A percentile compares a stretch with the other conserved stretches of the same genome.
Evolutionary conservation across 805 yeast genomes (phyloP).

Genomic region (Pichia californica): DNA sequence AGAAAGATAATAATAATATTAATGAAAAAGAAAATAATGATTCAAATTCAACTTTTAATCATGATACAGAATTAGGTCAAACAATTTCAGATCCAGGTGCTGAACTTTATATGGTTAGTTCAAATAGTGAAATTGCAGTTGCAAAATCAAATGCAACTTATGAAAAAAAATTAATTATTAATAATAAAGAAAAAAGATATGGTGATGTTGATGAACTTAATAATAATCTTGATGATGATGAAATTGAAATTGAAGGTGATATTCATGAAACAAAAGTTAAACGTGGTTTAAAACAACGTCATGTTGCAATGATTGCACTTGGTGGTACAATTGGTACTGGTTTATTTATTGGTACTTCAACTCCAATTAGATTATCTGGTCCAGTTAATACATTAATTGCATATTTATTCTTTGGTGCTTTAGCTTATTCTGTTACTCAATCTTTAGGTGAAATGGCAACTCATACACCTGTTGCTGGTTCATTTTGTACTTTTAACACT

Average conservation of each 20-base stretch:
- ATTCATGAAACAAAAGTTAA: conserved; percentile 24
- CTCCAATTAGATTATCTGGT: conserved; percentile 52
- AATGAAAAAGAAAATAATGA: not conserved
- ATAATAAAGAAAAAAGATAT: not conserved
- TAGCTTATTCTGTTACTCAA: conserved; percentile 63
- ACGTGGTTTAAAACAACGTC: conserved; percentile 58
- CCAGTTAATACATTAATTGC: conserved; percentile 65
- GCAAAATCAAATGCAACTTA: not conserved
- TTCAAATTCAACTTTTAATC: not conserved
- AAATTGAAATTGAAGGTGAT: conserved; percentile 6
- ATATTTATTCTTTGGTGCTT: conserved; percentile 57
- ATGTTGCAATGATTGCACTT: conserved; percentile 67
- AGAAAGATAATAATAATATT: too few species aligned
- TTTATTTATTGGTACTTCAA: conserved; percentile 57
- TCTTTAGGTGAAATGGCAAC: conserved; percentile 80
- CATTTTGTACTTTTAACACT: conserved; percentile 64
- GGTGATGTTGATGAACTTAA: not conserved
- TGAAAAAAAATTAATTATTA: too few species aligned
- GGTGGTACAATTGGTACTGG: conserved; percentile 84
- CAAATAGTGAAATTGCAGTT: not conserved
- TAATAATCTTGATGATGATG: not conserved
- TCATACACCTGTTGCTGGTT: conserved; percentile 60
- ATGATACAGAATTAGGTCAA: not conserved
- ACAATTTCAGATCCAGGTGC: not conserved
- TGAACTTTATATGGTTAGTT: not conserved